Conservation (phyloP, 495 filamentous ascomycete genomes). For the Penicillium mononematosum region DNA sequence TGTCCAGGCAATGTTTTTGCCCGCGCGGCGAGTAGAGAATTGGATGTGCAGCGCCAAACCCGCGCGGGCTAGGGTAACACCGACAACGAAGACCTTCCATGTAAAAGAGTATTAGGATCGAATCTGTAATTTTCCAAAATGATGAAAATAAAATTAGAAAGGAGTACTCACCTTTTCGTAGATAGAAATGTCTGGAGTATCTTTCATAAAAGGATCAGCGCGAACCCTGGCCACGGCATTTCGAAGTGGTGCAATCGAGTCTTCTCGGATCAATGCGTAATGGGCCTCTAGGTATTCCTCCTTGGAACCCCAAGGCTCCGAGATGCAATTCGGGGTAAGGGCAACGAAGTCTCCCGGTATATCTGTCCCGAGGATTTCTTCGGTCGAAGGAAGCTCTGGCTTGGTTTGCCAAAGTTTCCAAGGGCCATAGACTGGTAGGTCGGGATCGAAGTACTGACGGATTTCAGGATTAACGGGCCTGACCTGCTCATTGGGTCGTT, state of each 20-base stretch:
- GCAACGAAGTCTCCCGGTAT: constrained; percentile 25
- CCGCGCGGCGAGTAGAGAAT: constrained; percentile 67
- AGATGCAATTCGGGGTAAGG: constrained; percentile 38
- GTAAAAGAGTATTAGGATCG: background rate
- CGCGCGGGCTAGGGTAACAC: constrained; percentile 57
- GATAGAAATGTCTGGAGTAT: constrained; percentile 57
- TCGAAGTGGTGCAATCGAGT: constrained; percentile 58
- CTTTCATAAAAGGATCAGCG: constrained; percentile 44
- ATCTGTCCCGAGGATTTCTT: constrained; percentile 43
- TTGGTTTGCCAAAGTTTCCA: constrained; percentile 39
- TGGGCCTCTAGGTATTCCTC: constrained; percentile 59
- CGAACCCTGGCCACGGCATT: constrained; percentile 54
- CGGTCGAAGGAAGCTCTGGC: constrained; percentile 45
- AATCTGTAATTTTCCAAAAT: background rate
- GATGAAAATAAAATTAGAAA: background rate
- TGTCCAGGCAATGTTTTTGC: constrained; percentile 72
- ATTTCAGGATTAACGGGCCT: constrained; percentile 31
- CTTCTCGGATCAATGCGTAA: constrained; percentile 66
- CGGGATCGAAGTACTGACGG: constrained; percentile 34
- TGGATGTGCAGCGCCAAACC: constrained; percentile 66
- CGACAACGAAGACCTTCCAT: constrained; percentile 62
- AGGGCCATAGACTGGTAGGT: constrained; percentile 2
- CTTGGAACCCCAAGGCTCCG: constrained; percentile 48
- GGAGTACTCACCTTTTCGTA: constrained; percentile 66
- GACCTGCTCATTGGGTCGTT: background rate